Evolutionary conservation across 2,329 filamentous ascomycete genomes (phyloP).

Genomic region (Monosporascus ibericus): DNA sequence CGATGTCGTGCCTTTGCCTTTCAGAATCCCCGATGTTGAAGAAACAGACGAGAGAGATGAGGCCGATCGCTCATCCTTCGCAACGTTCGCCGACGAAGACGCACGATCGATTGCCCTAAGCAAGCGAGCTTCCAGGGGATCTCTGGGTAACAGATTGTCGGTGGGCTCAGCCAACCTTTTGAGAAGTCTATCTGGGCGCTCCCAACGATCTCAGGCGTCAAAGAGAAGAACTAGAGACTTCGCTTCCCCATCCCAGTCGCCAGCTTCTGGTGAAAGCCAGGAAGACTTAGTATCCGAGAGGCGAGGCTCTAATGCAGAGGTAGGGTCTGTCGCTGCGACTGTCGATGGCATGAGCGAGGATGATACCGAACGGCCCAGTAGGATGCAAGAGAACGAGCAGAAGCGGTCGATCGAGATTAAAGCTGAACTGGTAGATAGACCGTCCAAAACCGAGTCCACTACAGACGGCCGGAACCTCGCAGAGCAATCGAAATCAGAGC

Average conservation of each 20-base stretch:
- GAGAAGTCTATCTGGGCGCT: constrained; percentile 36
- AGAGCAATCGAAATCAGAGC: constrained; percentile 5
- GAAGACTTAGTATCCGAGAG: constrained; percentile 40
- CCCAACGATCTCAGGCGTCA: constrained; percentile 18
- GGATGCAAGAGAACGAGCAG: constrained; percentile 15
- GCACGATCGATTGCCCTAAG: constrained; percentile 22
- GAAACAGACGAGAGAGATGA: constrained; percentile 32
- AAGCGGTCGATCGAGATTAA: constrained; percentile 32
- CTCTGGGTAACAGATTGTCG: constrained; percentile 43
- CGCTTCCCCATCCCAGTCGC: constrained; percentile 10
- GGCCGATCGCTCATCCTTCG: constrained; percentile 59
- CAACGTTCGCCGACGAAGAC: constrained; percentile 60
- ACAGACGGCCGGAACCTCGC: constrained; percentile 4
- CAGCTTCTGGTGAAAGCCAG: constrained; percentile 28
- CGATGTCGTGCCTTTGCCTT: constrained; percentile 59
- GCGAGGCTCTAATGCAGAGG: constrained; percentile 32
- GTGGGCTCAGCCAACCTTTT: constrained; percentile 38
- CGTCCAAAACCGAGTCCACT: constrained; percentile 1
- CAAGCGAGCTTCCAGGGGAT: constrained; percentile 29
- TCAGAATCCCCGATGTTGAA: constrained; percentile 44
- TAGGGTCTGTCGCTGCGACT: constrained; percentile 51
- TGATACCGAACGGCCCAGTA: constrained; percentile 28
- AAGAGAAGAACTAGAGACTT: constrained; percentile 16
- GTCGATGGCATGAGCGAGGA: constrained; percentile 46
- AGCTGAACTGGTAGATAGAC: constrained; percentile 28